Evolutionary conservation across 306 rosid genomes (phyloP).

Genomic region (Echinosophora koreensis): DNA sequence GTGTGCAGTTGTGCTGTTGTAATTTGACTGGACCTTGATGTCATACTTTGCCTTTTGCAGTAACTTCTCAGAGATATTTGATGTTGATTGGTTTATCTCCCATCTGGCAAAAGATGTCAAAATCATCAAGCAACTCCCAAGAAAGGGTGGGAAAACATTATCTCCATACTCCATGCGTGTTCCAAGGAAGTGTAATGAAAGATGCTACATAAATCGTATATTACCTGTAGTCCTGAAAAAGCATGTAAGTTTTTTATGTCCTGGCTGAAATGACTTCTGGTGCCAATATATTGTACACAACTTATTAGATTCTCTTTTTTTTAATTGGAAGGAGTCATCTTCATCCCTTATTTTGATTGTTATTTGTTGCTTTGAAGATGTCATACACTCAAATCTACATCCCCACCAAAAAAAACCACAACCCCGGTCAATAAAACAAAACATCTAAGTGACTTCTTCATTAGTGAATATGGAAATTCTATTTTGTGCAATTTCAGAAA

Average conservation of each 20-base stretch:
- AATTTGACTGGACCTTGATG: conserved; percentile 37
- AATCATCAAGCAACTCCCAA: conserved; percentile 87
- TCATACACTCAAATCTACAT: conserved; percentile 11
- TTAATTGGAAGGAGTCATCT: conserved; percentile 10
- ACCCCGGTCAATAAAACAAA: no score
- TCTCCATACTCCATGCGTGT: conserved; percentile 83
- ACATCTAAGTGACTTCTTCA: neutral
- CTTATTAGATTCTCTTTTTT: conserved; percentile 27
- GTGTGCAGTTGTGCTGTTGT: conserved; percentile 29
- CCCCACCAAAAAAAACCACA: no score
- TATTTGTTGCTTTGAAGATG: conserved; percentile 39
- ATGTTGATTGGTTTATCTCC: conserved; percentile 85
- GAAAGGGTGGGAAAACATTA: conserved; percentile 69
- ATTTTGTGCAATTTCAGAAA: neutral
- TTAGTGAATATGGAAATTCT: neutral
- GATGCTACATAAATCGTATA: conserved; percentile 85
- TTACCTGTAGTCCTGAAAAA: conserved; percentile 92
- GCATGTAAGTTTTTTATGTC: conserved; percentile 79
- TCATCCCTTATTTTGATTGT: conserved; percentile 31
- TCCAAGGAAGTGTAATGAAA: conserved; percentile 96
- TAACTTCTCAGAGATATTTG: conserved; percentile 93
- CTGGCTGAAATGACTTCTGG: conserved; percentile 30
- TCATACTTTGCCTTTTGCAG: conserved; percentile 69
- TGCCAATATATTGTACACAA: conserved; percentile 25
- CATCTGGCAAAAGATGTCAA: conserved; percentile 81